phyloP scores from a whole-genome alignment of 2,329 filamentous ascomycete genomes.

The Chaetomiaceae sp. region DNA sequence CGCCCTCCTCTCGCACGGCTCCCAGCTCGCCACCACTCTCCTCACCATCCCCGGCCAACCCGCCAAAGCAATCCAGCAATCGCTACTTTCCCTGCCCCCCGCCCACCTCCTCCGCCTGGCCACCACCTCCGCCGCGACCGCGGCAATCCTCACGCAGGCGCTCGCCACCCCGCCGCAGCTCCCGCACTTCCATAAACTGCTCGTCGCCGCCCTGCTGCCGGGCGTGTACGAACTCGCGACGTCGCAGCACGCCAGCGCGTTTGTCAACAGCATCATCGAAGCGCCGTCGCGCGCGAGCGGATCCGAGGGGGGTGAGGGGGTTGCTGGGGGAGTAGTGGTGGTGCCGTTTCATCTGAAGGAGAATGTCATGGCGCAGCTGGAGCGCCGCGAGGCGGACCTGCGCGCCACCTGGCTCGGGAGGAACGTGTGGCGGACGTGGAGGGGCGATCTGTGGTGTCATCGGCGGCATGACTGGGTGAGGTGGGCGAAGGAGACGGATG shows the following conservation, averaged over 20 bases:
- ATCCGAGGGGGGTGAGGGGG: constrained; percentile 36
- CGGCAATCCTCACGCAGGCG: constrained; percentile 45
- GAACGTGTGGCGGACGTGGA: constrained; percentile 52
- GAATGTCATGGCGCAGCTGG: constrained; percentile 44
- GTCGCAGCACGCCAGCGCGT: constrained; percentile 46
- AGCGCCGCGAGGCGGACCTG: constrained; percentile 42
- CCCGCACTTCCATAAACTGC: constrained; percentile 50
- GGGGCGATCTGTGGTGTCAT: constrained; percentile 52
- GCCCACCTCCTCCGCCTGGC: constrained; percentile 59
- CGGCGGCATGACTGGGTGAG: constrained; percentile 48
- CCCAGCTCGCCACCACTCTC: constrained; percentile 74
- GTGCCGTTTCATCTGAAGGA: constrained; percentile 55
- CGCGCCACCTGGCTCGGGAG: constrained; percentile 49
- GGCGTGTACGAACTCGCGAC: constrained; percentile 41
- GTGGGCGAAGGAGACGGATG: constrained; percentile 49
- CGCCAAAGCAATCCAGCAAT: constrained; percentile 64
- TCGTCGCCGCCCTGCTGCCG: constrained; percentile 43
- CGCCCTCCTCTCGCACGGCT: constrained; percentile 61
- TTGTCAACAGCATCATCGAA: constrained; percentile 44
- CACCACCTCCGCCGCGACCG: constrained; percentile 44
- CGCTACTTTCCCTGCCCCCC: constrained; percentile 54
- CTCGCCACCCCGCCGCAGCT: constrained; percentile 42
- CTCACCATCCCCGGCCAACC: constrained; percentile 65
- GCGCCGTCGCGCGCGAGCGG: too few relatives aligned
- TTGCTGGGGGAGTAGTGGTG: constrained; percentile 38